Percentiles rank a stretch among this genome's conserved stretches.
Conservation (phyloP, 306 rosid species). For the Abrus precatorius region DNA sequence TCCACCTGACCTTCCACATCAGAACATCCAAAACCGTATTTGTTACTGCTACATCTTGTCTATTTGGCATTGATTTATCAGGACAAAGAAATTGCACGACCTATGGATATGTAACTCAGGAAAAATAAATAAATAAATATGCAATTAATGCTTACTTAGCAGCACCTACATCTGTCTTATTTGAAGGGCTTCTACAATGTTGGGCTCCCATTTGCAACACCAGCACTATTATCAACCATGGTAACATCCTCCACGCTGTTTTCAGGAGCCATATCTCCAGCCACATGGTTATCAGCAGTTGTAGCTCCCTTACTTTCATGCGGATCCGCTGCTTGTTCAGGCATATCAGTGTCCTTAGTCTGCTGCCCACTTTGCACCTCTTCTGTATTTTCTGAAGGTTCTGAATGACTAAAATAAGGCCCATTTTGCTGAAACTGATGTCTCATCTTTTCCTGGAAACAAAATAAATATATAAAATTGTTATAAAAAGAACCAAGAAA, state of each 20-base stretch:
- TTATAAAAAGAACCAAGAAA: neutral
- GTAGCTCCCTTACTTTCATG: constrained; percentile 41
- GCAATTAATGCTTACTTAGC: neutral
- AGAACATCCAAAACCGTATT: constrained; percentile 18
- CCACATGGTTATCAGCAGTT: constrained; percentile 41
- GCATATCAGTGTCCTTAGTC: constrained; percentile 39
- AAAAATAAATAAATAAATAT: neutral
- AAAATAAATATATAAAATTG: neutral
- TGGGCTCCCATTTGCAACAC: constrained; percentile 45
- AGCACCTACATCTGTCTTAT: constrained; percentile 11
- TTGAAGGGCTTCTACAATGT: constrained; percentile 20
- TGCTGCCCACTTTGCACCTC: constrained; percentile 42
- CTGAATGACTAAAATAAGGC: constrained; percentile 42
- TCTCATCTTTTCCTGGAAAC: constrained; percentile 55
- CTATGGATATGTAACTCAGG: constrained; percentile 12
- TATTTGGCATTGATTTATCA: constrained; percentile 16
- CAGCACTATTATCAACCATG: constrained; percentile 37
- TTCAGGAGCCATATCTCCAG: constrained; percentile 41
- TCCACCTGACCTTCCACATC: constrained; percentile 27
- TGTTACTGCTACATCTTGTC: constrained; percentile 24
- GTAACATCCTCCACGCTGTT: constrained; percentile 39
- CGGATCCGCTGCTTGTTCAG: constrained; percentile 41
- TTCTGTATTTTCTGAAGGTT: constrained; percentile 27
- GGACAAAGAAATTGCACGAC: neutral
- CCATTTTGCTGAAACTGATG: constrained; percentile 53